These are phyloP conservation scores for Coemansia biformis DNA, from an alignment of 192 early-diverging fungal genomes.

Conservation along the genomic window DNA sequence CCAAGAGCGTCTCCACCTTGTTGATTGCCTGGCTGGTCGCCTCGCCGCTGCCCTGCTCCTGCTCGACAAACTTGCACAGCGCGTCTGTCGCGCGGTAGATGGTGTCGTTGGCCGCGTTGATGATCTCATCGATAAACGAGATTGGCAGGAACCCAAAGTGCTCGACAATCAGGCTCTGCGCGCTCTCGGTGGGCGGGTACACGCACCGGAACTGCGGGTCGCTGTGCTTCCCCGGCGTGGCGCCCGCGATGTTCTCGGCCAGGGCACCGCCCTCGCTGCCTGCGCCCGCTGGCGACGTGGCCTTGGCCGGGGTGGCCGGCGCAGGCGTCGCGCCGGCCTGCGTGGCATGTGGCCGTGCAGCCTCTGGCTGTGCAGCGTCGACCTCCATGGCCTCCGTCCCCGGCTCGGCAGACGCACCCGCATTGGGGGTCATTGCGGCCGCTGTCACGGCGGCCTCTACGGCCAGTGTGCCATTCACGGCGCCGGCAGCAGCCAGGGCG, in stretches of 20 bases:
- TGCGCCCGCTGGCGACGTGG: background rate
- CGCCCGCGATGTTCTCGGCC: conserved; percentile 29
- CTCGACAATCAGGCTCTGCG: conserved; percentile 58
- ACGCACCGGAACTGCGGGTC: conserved; percentile 34
- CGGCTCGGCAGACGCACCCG: background rate
- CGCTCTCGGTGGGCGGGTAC: conserved; percentile 43
- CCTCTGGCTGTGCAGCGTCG: background rate
- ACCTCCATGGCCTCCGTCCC: background rate
- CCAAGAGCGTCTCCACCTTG: conserved; percentile 70
- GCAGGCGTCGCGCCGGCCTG: background rate
- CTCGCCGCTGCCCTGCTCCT: conserved; percentile 49
- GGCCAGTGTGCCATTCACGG: background rate
- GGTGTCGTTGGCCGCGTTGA: conserved; percentile 70
- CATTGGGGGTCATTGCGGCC: background rate
- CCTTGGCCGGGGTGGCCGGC: background rate
- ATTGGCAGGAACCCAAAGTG: conserved; percentile 77
- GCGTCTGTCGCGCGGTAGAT: conserved; percentile 66
- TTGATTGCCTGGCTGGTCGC: conserved; percentile 57
- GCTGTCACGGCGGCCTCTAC: background rate
- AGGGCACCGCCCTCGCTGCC: background rate
- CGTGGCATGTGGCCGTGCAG: background rate
- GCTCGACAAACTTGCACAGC: conserved; percentile 64
- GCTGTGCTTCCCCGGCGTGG: conserved; percentile 30
- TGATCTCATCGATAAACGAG: conserved; percentile 76
- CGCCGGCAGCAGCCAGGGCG: no score